These are phyloP conservation scores for Saccharum officinarum DNA, from an alignment of 176 grass and related monocot genomes.

Conservation along the genomic window DNA sequence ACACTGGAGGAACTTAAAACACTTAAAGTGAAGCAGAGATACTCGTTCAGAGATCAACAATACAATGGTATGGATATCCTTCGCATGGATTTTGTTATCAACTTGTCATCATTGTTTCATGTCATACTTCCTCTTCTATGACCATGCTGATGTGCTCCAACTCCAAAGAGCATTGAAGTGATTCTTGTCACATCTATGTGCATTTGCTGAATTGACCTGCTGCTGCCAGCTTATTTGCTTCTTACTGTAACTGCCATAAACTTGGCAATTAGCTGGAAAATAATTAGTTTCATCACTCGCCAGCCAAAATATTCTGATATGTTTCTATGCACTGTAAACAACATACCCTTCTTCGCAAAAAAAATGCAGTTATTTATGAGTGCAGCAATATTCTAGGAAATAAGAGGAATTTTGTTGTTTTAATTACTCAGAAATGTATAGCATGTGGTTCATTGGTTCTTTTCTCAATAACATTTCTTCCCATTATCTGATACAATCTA, in stretches of 20 bases:
- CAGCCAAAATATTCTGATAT: background rate
- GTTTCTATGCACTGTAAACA: background rate
- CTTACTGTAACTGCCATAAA: background rate
- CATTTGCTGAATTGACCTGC: background rate
- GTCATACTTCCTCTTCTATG: background rate
- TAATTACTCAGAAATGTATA: conserved; percentile 3
- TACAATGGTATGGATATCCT: conserved; percentile 54
- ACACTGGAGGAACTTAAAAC: conserved; percentile 77
- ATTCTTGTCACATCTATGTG: conserved; percentile 1
- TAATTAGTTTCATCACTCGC: background rate
- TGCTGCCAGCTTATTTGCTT: background rate
- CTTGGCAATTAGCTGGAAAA: background rate
- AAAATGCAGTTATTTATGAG: background rate
- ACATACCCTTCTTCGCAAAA: no score
- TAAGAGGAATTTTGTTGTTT: background rate
- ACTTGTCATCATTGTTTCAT: background rate
- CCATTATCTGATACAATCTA: background rate
- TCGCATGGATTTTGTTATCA: background rate
- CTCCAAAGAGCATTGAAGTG: background rate
- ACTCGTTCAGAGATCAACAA: conserved; percentile 73
- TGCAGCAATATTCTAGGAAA: background rate
- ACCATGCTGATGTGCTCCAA: background rate
- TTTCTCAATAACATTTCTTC: conserved; percentile 13
- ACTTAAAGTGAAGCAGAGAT: conserved; percentile 70
- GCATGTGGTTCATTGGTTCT: background rate